Percentiles rank a stretch among this genome's conserved stretches.
These are phyloP conservation scores for Fusarium begoniae DNA, from an alignment of 2,329 filamentous ascomycete genomes.

Conservation along the genomic window DNA sequence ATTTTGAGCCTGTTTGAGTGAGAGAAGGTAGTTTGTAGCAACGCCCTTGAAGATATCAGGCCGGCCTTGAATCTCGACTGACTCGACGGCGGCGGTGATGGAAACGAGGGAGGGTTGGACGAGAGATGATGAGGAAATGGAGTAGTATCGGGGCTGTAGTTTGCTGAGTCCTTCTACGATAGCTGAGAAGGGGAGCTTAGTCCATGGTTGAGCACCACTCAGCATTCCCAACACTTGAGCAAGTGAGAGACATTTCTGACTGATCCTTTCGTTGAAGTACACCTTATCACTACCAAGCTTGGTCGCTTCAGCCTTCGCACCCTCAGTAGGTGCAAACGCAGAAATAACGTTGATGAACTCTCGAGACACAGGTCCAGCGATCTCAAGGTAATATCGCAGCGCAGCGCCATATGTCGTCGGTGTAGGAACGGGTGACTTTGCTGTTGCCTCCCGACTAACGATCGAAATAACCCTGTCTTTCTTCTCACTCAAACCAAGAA, in stretches of 20 bases:
- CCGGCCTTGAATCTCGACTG: background rate
- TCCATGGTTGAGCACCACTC: background rate
- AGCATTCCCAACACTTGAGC: background rate
- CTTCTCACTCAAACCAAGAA: background rate
- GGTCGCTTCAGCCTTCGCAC: background rate
- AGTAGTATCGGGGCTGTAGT: constrained; percentile 24
- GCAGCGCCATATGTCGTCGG: background rate
- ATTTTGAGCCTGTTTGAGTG: constrained; percentile 9
- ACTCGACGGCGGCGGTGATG: constrained; percentile 7
- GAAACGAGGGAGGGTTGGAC: constrained; percentile 9
- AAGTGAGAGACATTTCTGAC: background rate
- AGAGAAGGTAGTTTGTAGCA: constrained; percentile 6
- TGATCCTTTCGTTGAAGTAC: background rate
- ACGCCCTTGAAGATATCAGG: background rate
- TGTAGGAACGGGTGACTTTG: background rate
- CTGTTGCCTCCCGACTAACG: background rate
- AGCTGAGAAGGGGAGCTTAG: background rate
- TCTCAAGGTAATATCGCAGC: constrained; percentile 4
- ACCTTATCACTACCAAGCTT: background rate
- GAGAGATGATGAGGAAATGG: constrained; percentile 22
- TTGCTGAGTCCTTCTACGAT: constrained; percentile 7
- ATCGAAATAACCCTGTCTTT: background rate
- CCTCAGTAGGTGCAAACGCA: background rate
- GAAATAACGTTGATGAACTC: background rate
- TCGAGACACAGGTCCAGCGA: constrained; percentile 6